Evolutionary conservation across 2,329 filamentous ascomycete species (phyloP).

Genomic region (Ophiostoma pallidulum): DNA sequence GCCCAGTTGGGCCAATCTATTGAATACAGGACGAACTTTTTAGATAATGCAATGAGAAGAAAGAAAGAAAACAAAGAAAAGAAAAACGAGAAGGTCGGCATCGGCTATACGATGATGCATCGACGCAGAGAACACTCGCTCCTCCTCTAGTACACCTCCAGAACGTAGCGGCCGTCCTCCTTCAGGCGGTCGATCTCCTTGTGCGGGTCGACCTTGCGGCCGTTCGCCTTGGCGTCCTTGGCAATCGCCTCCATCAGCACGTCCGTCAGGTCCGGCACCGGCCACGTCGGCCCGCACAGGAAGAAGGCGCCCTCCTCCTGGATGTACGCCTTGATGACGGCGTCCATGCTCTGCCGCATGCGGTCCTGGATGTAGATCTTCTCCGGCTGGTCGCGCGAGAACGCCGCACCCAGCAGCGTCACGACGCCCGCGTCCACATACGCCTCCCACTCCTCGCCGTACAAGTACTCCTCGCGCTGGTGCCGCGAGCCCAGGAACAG

Average conservation of each 20-base stretch:
- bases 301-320: conserved; percentile 88
- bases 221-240: conserved; percentile 56
- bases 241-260: conserved; percentile 90
- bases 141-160: conserved; percentile 94
- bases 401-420: conserved; percentile 84
- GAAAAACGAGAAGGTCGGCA: no score
- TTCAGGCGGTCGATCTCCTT: conserved; percentile 97
- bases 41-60: no score
- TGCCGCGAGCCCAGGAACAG: conserved; percentile 95
- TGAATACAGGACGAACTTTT: no score
- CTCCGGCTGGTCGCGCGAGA: conserved; percentile 91
- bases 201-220: conserved; percentile 72
- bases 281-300: conserved; percentile 96
- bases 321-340: conserved; percentile 81
- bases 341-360: conserved; percentile 77
- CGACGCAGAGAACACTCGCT: no score
- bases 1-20: no score
- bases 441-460: conserved; percentile 98
- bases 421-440: conserved; percentile 94
- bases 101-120: no score
- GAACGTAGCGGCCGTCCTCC: conserved; percentile 86
- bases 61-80: no score
- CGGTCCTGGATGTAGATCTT: conserved; percentile 99
- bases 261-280: conserved; percentile 89
- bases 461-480: conserved; percentile 97